phyloP scores from a whole-genome alignment of 164 flowering plant genomes.

The Magnolia sinica region DNA sequence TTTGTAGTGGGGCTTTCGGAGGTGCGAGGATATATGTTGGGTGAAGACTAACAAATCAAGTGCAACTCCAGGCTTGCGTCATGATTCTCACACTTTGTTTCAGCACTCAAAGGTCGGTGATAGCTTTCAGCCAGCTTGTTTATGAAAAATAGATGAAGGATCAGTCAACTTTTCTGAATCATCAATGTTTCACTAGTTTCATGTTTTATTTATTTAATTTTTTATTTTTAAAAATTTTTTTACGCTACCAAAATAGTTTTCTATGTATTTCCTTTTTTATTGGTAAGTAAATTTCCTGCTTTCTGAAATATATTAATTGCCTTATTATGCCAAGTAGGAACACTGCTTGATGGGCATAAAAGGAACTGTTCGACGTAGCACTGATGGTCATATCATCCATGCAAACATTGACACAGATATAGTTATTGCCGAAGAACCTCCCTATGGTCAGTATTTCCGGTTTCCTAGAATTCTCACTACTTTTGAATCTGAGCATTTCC shows the following conservation, averaged over 20 bases:
- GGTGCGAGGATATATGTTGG: conserved; percentile 99
- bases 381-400: conserved; percentile 98
- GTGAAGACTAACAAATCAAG: conserved; percentile 94
- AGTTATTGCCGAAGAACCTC: conserved; percentile 96
- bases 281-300: background rate
- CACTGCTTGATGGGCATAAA: conserved; percentile 99
- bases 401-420: conserved; percentile 99
- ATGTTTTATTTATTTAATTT: background rate
- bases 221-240: too few relatives aligned
- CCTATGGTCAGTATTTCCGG: conserved; percentile 65
- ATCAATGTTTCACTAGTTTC: background rate
- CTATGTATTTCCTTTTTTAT: background rate
- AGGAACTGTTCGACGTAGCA: conserved; percentile 98
- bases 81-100: conserved; percentile 94
- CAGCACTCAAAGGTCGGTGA: conserved; percentile 90
- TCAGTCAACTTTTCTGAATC: background rate
- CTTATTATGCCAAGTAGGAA: conserved; percentile 52
- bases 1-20: conserved; percentile 93
- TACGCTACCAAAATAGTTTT: background rate
- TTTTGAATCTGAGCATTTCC: background rate
- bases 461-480: background rate
- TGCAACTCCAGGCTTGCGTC: conserved; percentile 85
- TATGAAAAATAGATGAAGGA: too few relatives aligned
- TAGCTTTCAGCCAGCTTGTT: background rate
- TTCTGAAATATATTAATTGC: conserved; percentile 1